Evolutionary conservation across 2,329 filamentous ascomycete species (phyloP).

Genomic region (Boeremia lycopersici): DNA sequence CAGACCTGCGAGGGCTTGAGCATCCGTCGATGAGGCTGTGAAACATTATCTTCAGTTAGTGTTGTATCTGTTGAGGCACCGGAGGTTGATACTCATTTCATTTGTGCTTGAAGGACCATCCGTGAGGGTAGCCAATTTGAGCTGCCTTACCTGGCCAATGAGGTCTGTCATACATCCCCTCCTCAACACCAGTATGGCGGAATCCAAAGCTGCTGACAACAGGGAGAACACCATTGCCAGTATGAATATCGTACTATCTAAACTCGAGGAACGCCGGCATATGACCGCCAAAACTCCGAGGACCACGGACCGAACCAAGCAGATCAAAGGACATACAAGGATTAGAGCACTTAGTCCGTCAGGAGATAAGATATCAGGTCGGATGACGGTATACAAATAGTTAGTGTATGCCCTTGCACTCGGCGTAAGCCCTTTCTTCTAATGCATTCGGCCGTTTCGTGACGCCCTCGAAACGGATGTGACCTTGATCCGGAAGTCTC

Average conservation of each 20-base stretch:
- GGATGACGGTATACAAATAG: neutral
- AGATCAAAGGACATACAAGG: neutral
- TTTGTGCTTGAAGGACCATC: slow-evolving; percentile 3
- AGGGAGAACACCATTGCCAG: neutral
- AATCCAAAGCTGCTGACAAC: slow-evolving; percentile 5
- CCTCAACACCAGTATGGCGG: slow-evolving; percentile 1
- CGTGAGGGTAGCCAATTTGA: slow-evolving; percentile 1
- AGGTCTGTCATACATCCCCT: slow-evolving; percentile 6
- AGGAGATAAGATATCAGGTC: neutral
- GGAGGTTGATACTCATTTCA: slow-evolving; percentile 6
- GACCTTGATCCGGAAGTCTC: slow-evolving; percentile 52
- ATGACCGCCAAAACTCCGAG: neutral
- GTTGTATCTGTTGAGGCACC: slow-evolving; percentile 10
- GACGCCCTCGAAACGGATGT: slow-evolving; percentile 54
- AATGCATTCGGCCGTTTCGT: slow-evolving; percentile 50
- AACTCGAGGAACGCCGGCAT: neutral
- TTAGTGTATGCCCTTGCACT: slow-evolving; percentile 23
- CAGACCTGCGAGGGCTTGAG: slow-evolving; percentile 8
- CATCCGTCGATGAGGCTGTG: slow-evolving; percentile 1
- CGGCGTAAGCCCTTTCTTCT: slow-evolving; percentile 31
- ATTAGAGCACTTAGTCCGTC: neutral
- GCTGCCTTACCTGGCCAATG: slow-evolving; percentile 10
- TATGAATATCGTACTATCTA: neutral
- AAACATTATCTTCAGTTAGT: neutral
- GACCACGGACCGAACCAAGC: neutral